Evolutionary conservation across 2,329 filamentous ascomycete genomes (phyloP), one percentile per base, ranked within the genome.

Genomic region (Fusarium sublunatum): DNA sequence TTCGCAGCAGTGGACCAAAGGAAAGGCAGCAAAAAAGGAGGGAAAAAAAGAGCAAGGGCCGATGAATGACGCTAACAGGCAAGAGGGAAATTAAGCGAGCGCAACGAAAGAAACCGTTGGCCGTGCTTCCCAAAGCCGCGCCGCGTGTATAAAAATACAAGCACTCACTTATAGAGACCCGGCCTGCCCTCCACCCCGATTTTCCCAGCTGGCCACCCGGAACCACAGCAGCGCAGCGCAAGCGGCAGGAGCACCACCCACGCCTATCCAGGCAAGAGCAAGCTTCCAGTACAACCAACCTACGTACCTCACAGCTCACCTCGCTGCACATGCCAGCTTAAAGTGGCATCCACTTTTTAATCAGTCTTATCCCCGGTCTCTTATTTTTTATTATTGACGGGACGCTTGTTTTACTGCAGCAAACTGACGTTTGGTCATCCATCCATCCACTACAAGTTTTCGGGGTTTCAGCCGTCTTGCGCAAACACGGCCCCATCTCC

Each of bases 141-240:
- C 64, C 70, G 70, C 76, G 75, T 78, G 77, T 79, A 79, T 79
- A 79, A 79, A 79, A 79, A 76, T 78, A 76, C 75, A 78, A 71
- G 74, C 71, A 74, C 72, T 74, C 74, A 76, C 76, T 77, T 77
- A 79, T 78, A 78, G 75, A 78, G 75, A 74, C 73, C 75, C 58
- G 73, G 74, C 76, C 74, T 77, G 76, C 77, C 77, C 76, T 78
- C 77, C 77, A 76, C 76, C 74, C 74, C 72, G 67, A 73, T 76
- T 77, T 74, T 73, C 69, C 73, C 74, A 71, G 59, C 65, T 69
- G 65, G 65, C 65, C 69, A 65, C 59, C 64, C 53, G 61, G 66
- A 60, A 69, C 61, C 66, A 65, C 68, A 65, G 58, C 59, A 65
- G 49, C 52, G 60, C 57, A 57, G 43, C 19, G 29, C 53, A 60